Conservation (phyloP, 306 rosid species). For the Cucumis cinereus region DNA sequence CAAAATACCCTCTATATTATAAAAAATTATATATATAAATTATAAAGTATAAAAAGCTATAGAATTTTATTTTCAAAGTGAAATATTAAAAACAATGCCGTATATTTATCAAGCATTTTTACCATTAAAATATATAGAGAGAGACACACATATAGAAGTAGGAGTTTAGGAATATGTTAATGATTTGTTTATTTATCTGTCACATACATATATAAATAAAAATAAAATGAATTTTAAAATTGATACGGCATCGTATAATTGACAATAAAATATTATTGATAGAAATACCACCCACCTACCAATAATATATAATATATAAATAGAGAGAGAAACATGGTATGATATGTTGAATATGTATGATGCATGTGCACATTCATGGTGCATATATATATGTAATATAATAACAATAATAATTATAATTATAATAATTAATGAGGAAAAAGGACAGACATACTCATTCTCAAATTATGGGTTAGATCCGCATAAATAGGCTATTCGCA, state of each 20-base stretch:
- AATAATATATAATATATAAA: not conserved
- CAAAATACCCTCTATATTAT: too few species aligned
- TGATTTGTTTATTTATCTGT: not conserved
- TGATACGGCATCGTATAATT: slow-evolving; percentile 5
- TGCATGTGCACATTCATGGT: not conserved
- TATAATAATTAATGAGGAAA: slow-evolving; percentile 1
- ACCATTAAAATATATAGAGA: too few species aligned
- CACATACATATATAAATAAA: not conserved
- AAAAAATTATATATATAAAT: too few species aligned
- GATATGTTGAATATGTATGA: not conserved
- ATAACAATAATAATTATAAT: not conserved
- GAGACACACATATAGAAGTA: not conserved
- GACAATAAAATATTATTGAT: slow-evolving; percentile 13
- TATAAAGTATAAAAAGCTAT: too few species aligned
- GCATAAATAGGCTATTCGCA: slow-evolving; percentile 49
- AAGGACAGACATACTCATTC: slow-evolving; percentile 77
- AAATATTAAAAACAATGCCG: not conserved
- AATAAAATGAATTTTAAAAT: not conserved
- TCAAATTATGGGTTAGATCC: slow-evolving; percentile 51
- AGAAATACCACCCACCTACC: slow-evolving; percentile 21
- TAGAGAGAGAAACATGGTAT: not conserved
- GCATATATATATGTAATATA: not conserved
- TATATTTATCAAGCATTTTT: not conserved
- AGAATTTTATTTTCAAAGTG: not conserved
- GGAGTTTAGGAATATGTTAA: not conserved